Percentiles rank a stretch among this genome's conserved stretches.
These are phyloP conservation scores for Calophaca sinica DNA, from an alignment of 306 rosid genomes.

Conservation along the genomic window DNA sequence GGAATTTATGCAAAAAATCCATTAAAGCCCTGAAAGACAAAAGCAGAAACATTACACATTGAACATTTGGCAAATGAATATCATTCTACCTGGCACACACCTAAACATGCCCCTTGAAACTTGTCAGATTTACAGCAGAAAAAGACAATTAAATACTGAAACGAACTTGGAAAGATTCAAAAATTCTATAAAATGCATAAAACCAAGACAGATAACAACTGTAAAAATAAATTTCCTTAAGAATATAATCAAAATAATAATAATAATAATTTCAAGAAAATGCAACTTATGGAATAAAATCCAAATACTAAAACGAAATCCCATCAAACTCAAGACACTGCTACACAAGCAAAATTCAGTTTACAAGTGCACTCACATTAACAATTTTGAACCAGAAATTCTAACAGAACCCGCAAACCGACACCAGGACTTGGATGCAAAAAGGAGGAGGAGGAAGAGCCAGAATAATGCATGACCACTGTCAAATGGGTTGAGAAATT, in stretches of 20 bases:
- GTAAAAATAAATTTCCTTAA: not conserved
- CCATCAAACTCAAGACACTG: slow-evolving; percentile 20
- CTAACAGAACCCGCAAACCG: slow-evolving; percentile 32
- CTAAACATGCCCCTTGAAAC: slow-evolving; percentile 42
- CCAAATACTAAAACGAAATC: slow-evolving; percentile 44
- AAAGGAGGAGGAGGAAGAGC: slow-evolving; percentile 25
- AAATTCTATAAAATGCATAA: not conserved
- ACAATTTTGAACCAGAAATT: slow-evolving; percentile 32
- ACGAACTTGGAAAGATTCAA: slow-evolving; percentile 30
- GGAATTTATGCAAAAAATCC: slow-evolving; percentile 40
- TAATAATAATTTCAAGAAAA: slow-evolving; percentile 20
- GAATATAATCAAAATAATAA: not conserved
- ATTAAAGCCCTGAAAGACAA: slow-evolving; percentile 43
- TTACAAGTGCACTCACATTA: slow-evolving; percentile 46
- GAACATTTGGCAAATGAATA: slow-evolving; percentile 56
- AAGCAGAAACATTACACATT: slow-evolving; percentile 46
- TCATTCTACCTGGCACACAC: slow-evolving; percentile 51
- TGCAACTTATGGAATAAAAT: slow-evolving; percentile 30
- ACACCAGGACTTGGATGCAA: slow-evolving; percentile 27
- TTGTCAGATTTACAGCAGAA: slow-evolving; percentile 56
- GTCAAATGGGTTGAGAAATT: slow-evolving; percentile 37
- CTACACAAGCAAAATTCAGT: slow-evolving; percentile 1
- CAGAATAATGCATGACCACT: slow-evolving; percentile 39
- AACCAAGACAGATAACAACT: slow-evolving; percentile 31
- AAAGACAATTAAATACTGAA: slow-evolving; percentile 45